phyloP scores from a whole-genome alignment of 2,329 filamentous ascomycete genomes.

The Immersiporthe knoxdaviesiana region DNA sequence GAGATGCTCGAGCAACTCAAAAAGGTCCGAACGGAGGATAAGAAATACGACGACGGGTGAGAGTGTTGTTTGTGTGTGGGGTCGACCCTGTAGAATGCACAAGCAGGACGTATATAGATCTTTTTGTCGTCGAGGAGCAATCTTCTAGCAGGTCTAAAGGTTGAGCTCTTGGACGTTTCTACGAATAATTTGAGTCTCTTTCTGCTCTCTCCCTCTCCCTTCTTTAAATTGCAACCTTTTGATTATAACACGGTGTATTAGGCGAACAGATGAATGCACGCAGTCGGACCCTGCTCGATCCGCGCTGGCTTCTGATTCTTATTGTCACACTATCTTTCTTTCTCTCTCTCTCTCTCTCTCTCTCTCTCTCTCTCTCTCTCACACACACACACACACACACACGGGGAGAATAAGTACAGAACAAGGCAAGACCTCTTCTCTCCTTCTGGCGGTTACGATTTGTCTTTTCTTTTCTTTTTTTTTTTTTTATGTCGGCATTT shows the following conservation, averaged over 20 bases:
- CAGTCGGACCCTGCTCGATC: background rate
- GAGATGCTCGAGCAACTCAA: background rate
- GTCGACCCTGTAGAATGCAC: too few species aligned
- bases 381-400: too few species aligned
- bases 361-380: background rate
- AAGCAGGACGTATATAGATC: too few species aligned
- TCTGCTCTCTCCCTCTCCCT: background rate
- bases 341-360: background rate
- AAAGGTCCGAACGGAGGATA: too few species aligned
- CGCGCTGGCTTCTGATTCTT: background rate
- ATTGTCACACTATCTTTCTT: background rate
- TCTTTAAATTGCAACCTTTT: background rate
- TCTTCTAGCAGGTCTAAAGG: too few species aligned
- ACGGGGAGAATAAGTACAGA: background rate
- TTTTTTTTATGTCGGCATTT: too few species aligned
- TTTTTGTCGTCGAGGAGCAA: too few species aligned
- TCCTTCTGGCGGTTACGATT: background rate
- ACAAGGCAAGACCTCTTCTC: background rate
- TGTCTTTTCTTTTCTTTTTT: background rate
- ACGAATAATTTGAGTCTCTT: too few species aligned
- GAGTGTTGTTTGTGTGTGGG: too few species aligned
- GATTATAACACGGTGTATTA: background rate
- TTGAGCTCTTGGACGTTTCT: too few species aligned
- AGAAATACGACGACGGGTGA: too few species aligned
- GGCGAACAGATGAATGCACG: background rate